phyloP scores from a whole-genome alignment of 805 yeast species.

The Hanseniaspora nectarophila region DNA sequence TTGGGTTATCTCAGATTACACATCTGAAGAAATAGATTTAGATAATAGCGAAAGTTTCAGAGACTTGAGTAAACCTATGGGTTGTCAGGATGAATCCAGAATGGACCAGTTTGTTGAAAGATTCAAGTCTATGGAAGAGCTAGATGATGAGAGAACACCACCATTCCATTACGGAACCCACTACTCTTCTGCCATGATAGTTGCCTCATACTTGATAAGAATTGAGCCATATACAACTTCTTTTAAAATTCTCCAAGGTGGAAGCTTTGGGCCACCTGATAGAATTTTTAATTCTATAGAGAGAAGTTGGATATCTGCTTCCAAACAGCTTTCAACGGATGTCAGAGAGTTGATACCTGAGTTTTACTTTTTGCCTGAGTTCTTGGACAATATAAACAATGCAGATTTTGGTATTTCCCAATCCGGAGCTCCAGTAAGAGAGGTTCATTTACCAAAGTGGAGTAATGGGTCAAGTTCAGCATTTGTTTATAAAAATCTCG shows the following conservation, averaged over 20 bases:
- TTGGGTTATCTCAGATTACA: slow-evolving; percentile 77
- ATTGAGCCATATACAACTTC: slow-evolving; percentile 72
- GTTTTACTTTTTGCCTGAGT: slow-evolving; percentile 72
- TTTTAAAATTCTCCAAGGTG: slow-evolving; percentile 69
- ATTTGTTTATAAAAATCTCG: slow-evolving; percentile 63
- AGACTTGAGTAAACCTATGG: slow-evolving; percentile 82
- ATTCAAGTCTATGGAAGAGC: slow-evolving; percentile 54
- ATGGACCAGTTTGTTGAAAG: slow-evolving; percentile 56
- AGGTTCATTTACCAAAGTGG: slow-evolving; percentile 75
- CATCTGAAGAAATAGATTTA: slow-evolving; percentile 58
- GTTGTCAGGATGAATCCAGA: slow-evolving; percentile 59
- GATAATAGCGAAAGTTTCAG: slow-evolving; percentile 50
- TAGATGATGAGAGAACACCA: slow-evolving; percentile 48
- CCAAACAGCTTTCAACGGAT: slow-evolving; percentile 71
- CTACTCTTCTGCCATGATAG: slow-evolving; percentile 89
- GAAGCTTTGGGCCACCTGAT: slow-evolving; percentile 81
- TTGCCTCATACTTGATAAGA: slow-evolving; percentile 65
- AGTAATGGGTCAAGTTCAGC: slow-evolving; percentile 64
- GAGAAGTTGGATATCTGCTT: slow-evolving; percentile 74
- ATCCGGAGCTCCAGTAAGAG: slow-evolving; percentile 40
- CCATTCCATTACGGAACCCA: slow-evolving; percentile 91
- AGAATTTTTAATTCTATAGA: slow-evolving; percentile 60
- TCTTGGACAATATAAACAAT: slow-evolving; percentile 50
- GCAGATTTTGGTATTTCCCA: slow-evolving; percentile 65
- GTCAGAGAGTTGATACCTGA: slow-evolving; percentile 82